Conservation (phyloP, 768 basidiomycete genomes). For the Lactarius evosmus region DNA sequence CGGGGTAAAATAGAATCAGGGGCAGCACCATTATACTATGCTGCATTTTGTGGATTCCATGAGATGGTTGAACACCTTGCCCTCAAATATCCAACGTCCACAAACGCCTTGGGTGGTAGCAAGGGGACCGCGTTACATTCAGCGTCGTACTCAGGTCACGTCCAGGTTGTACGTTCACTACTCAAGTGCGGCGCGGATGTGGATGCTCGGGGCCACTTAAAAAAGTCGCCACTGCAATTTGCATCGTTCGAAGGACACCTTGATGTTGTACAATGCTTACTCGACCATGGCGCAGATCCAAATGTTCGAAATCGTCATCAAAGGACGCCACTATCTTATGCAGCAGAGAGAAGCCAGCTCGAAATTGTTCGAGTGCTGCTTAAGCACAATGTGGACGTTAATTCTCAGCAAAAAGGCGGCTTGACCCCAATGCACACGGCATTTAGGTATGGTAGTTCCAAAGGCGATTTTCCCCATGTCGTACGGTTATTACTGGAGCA, state of each 20-base stretch:
- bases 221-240: too few relatives aligned
- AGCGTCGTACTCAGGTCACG: background rate
- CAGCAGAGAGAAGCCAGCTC: background rate
- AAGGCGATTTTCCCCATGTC: background rate
- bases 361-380: background rate
- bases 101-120: background rate
- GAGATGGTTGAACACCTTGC: background rate
- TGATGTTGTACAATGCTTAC: too few relatives aligned
- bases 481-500: background rate
- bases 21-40: background rate
- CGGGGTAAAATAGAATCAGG: too few relatives aligned
- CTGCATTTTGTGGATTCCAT: background rate
- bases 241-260: too few relatives aligned
- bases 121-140: background rate
- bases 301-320: background rate
- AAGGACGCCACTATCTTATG: background rate
- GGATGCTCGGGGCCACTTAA: background rate
- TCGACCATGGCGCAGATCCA: too few relatives aligned
- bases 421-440: background rate
- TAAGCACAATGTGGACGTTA: background rate
- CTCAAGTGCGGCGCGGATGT: background rate
- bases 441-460: rapidly evolving
- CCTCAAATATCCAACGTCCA: background rate
- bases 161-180: background rate
- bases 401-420: background rate